Evolutionary conservation across 2,329 filamentous ascomycete genomes (phyloP), one percentile per base, ranked within the genome.

Genomic region (Penicillium glabrum): DNA sequence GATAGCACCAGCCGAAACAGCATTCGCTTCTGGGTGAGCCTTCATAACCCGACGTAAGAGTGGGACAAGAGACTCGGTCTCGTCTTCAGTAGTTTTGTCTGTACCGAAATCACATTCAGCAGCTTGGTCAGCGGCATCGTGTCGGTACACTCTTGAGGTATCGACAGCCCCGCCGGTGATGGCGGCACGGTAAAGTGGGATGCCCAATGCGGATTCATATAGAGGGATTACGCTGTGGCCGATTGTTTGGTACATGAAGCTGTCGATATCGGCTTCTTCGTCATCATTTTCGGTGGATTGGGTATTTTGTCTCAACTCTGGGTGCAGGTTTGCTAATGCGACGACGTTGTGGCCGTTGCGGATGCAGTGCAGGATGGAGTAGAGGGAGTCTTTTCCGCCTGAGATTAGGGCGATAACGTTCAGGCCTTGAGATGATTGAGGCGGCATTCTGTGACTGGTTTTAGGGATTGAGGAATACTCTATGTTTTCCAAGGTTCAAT

Each of bases 161-260:
- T 91, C 86, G 23, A 89, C 82, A 1, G 91, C 89, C 5, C 77
- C 79, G 41, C 93, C 95, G 1, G 74, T 71, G 64, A 98, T 97
- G 52, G 86, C 79, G 65, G 88, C 85, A 21, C 95, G 87, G 75
- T 95, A 97, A 2, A 99, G 81, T 24, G 93, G 93, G 33, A 98
- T 81, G 0, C 83, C 86, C 1, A 96, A 86, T 33, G 91, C 92
- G 47, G 84, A 75, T 58, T 88, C 87, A 72, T 97, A 98, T 16
- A 96, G 82, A 2, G 93, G 91, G 56, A 98, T 88, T 19, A 97
- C 80, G 56, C 86, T 83, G 75, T 98, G 91, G 13, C 95, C 95
- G 58, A 97, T 90, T 3, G 95, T 99, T 80, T 99, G 95, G 80
- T 98, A 99, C 95, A 99, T 99, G 86, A 95, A 98, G 78, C 93